Base-by-base conservation (phyloP, 2,329 filamentous ascomycete genomes). In the Pochonia chlamydosporia region DNA sequence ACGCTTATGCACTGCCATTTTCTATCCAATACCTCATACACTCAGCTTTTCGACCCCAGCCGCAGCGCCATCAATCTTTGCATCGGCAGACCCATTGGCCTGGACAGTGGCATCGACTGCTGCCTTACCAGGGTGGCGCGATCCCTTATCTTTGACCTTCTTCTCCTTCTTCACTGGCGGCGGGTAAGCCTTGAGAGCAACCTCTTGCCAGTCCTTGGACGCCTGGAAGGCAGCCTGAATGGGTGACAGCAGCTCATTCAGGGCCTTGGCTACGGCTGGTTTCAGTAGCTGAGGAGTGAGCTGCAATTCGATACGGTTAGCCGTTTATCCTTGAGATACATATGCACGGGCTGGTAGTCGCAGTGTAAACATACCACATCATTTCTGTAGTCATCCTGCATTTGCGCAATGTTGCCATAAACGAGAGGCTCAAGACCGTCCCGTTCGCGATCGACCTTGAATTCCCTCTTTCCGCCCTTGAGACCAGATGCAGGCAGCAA, bases 251-350 rank as follows among this genome's bases (percentile, higher is more conserved):
- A 97, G 77, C 33, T 78, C 74, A 55, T 81, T 82, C 18, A 99
- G 76, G 9, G 82, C 88, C 44, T 81, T 76, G 5, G 86, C 79
- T 5, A 95, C 82, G 10, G 88, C 89, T n/a, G 84, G 78, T 73
- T 99, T 97, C 44, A 97, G 74, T 11, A 87, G 70, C 72, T 96
- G 91, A 0, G 93, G 93, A 1, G 87, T 89, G 52, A 96, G 78
- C 61, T 65, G 28, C n/a, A 41, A 20, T 6, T 14, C 41, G n/a
- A 33, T 53, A 3, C 6, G 5, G 35, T 39, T 18, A 23, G 18
- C 3, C 9, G 8, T 20, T 39, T 11, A 14, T 7, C 14, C 5
- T 3, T 28, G 16, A 21, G 36, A 41, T 24, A n/a, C n/a, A n/a
- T n/a, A n/a, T 39, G 42, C 18, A 40, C 14, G 3, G 5, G 23